Base-by-base conservation (phyloP, 371 early-diverging fungal species). In the Rhizopus arrhizus region DNA sequence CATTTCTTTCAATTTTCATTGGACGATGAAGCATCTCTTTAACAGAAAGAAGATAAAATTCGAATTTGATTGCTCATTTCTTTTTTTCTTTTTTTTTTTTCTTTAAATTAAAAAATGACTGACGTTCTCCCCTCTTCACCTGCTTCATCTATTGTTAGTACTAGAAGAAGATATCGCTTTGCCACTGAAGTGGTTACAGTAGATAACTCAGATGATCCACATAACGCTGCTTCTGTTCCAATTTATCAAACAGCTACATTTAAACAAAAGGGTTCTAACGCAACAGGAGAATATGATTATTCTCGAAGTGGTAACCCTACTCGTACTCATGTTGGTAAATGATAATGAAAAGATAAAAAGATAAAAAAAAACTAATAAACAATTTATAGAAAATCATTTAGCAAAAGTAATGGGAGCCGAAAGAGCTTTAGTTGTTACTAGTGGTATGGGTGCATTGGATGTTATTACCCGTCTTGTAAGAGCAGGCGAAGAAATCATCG, bases 221-320 rank as follows among this genome's bases (percentile, higher is more conserved):
- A 97, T 82, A 87, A 92, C 70, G 89, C 97, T 16, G 83, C 94
- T 33, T 93, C 94, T 6, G 89, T 94, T 31, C 98, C 98, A 34
- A 94, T 97, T 64, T 96, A 96, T 82, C 96, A 96, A 69, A 91
- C 96, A 0, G 98, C 98, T 11, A 97, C 98, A 1, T 97, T 97
- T 78, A 96, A 94, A 76, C 96, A 96, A 74, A 68, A 70, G 16
- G 74, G 82, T 7, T 90, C 91, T 1, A 82, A 81, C 13, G 94
- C 90, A 50, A 84, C 85, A 66, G 95, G 96, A 15, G 93, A 94
- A 62, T 97, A 92, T 69, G 98, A 98, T 78, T 95, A 95, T 66
- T 86, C 91, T 52, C 83, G 96, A 42, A 87, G 87, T 55, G 95
- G 95, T 13, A 95, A 95, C 71, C 96, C 96, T 5, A 94, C 95